phyloP scores from a whole-genome alignment of 2,329 filamentous ascomycete genomes.

The Aspergillus sp. region DNA sequence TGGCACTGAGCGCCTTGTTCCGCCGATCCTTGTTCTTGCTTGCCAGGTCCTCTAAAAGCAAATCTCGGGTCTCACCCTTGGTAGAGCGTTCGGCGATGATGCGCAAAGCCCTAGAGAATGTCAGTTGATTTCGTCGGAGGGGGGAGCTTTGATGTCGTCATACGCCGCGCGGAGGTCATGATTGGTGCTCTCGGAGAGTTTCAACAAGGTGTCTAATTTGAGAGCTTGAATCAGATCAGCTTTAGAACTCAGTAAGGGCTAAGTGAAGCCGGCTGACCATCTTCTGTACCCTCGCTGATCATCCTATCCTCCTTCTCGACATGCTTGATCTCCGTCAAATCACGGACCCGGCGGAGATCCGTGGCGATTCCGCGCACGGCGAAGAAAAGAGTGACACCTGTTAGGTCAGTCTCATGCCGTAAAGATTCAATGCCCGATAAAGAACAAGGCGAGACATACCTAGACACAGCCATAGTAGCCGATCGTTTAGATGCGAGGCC shows the following conservation, averaged over 20 bases:
- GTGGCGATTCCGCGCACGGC: conserved; percentile 58
- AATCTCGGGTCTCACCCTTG: conserved; percentile 39
- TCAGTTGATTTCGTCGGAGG: conserved; percentile 5
- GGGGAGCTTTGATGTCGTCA: conserved; percentile 16
- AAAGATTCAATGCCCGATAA: not conserved
- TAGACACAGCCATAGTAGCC: conserved; percentile 40
- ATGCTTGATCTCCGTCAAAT: conserved; percentile 61
- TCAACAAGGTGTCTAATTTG: conserved; percentile 64
- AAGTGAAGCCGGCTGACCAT: conserved; percentile 43
- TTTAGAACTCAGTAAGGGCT: not conserved
- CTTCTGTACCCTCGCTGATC: conserved; percentile 73
- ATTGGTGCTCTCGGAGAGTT: conserved; percentile 68
- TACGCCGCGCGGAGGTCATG: conserved; percentile 70
- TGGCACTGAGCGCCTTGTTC: conserved; percentile 42
- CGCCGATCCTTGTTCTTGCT: conserved; percentile 38
- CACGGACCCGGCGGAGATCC: conserved; percentile 41
- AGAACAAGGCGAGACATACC: conserved; percentile 23
- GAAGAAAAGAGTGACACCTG: conserved; percentile 48
- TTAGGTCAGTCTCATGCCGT: not conserved
- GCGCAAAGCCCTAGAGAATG: conserved; percentile 38
- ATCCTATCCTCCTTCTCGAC: conserved; percentile 67
- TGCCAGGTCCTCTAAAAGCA: conserved; percentile 43
- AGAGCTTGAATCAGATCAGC: conserved; percentile 48
- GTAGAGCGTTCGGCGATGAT: conserved; percentile 48
- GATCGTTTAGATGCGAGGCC: conserved; percentile 36